Evolutionary conservation across 2,329 filamentous ascomycete species (phyloP).

Genomic region (Aureobasidium zeae): DNA sequence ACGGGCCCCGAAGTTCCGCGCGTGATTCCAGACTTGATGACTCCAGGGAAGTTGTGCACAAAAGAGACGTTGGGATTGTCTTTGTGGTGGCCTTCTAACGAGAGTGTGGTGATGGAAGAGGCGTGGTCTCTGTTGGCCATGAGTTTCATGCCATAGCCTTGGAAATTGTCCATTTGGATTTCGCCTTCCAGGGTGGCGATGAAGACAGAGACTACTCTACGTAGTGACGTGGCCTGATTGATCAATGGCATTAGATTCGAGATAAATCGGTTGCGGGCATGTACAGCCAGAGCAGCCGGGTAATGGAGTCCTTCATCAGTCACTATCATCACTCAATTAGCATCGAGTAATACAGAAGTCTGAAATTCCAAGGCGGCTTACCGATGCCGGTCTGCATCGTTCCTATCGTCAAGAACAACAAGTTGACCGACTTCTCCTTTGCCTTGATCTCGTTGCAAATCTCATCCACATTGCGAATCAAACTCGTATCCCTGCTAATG

Average conservation of each 20-base stretch:
- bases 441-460: constrained; percentile 40
- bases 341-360: background rate
- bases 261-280: constrained; percentile 33
- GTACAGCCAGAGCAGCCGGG: constrained; percentile 26
- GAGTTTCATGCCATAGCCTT: constrained; percentile 19
- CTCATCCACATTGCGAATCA: constrained; percentile 41
- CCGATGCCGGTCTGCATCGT: constrained; percentile 24
- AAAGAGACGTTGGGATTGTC: constrained; percentile 23
- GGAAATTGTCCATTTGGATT: constrained; percentile 22
- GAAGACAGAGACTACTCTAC: constrained; percentile 24
- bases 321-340: constrained; percentile 13
- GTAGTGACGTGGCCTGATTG: constrained; percentile 19
- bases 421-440: constrained; percentile 42
- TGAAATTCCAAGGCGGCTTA: constrained; percentile 10
- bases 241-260: constrained; percentile 31
- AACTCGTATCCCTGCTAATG: constrained; percentile 37
- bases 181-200: constrained; percentile 22
- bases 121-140: constrained; percentile 20
- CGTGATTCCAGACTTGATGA: constrained; percentile 22
- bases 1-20: constrained; percentile 17
- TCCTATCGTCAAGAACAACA: constrained; percentile 43
- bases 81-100: constrained; percentile 21
- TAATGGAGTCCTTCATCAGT: constrained; percentile 31
- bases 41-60: constrained; percentile 27
- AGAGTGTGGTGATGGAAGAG: constrained; percentile 23